Evolutionary conservation across 495 filamentous ascomycete species (phyloP).

Genomic region (Daldinia childiae): DNA sequence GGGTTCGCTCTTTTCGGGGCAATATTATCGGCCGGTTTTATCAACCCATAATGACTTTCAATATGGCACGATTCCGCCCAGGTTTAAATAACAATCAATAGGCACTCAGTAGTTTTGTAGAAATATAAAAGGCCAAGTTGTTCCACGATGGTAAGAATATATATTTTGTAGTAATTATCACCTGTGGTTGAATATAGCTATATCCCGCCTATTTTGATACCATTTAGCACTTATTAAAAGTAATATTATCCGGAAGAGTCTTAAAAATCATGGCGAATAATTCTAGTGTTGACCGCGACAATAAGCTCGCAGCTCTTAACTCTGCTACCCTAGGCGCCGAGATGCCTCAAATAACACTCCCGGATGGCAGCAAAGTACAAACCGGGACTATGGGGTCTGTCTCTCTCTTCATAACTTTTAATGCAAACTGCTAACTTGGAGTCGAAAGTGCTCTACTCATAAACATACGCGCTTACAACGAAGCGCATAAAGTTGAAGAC

Average conservation of each 20-base stretch:
- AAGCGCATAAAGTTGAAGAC: constrained; percentile 31
- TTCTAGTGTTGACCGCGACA: background rate
- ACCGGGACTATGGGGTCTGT: constrained; percentile 43
- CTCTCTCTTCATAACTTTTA: background rate
- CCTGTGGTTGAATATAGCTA: background rate
- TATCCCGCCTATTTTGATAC: background rate
- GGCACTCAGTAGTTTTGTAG: background rate
- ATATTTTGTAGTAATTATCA: background rate
- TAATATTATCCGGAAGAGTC: background rate
- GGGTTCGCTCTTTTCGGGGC: constrained; percentile 27
- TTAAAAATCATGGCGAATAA: constrained; percentile 19
- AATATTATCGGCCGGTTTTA: background rate
- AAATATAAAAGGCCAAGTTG: background rate
- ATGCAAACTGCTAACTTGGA: background rate
- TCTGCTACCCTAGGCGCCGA: constrained; percentile 33
- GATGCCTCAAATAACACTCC: constrained; percentile 42
- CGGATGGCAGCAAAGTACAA: constrained; percentile 42
- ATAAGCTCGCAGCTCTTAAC: constrained; percentile 35
- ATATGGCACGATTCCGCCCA: background rate
- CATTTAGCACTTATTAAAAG: background rate
- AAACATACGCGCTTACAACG: constrained; percentile 44
- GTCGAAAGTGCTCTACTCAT: constrained; percentile 32
- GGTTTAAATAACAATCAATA: background rate
- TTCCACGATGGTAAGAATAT: background rate
- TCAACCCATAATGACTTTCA: constrained; percentile 4